phyloP scores from a whole-genome alignment of 768 basidiomycete genomes.

The Lentinula detonsa region DNA sequence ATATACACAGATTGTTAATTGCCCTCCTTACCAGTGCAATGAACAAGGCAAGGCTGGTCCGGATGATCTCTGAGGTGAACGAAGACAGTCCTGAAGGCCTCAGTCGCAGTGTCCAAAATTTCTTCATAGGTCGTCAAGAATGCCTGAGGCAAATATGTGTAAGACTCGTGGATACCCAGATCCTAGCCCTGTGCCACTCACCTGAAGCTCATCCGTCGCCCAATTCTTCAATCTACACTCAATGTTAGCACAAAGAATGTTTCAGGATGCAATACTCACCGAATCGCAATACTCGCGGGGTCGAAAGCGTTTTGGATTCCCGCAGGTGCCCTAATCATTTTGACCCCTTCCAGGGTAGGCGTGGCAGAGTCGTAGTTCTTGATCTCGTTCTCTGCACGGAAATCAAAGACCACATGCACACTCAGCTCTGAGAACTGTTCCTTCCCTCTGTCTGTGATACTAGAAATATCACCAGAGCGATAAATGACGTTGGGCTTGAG shows the following conservation, averaged over 20 bases:
- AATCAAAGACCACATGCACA: slow-evolving; percentile 31
- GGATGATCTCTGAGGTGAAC: slow-evolving; percentile 30
- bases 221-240: slow-evolving; percentile 22
- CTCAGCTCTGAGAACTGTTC: slow-evolving; percentile 26
- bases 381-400: slow-evolving; percentile 31
- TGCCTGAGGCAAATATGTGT: slow-evolving; percentile 14
- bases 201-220: slow-evolving; percentile 17
- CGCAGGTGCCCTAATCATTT: slow-evolving; percentile 22
- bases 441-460: slow-evolving; percentile 27
- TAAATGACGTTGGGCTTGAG: slow-evolving; percentile 27
- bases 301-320: slow-evolving; percentile 21
- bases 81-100: slow-evolving; percentile 27
- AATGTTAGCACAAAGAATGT: background rate
- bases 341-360: slow-evolving; percentile 22
- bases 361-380: slow-evolving; percentile 22
- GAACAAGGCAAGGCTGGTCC: slow-evolving; percentile 31
- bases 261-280: slow-evolving; percentile 10
- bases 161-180: background rate
- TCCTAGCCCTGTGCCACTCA: slow-evolving; percentile 9
- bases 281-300: slow-evolving; percentile 17
- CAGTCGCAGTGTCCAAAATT: slow-evolving; percentile 24
- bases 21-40: slow-evolving; percentile 32
- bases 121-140: slow-evolving; percentile 23
- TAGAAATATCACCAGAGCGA: slow-evolving; percentile 32
- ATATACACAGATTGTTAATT: background rate